Evolutionary conservation across 2,329 filamentous ascomycete genomes (phyloP).

Genomic region (Epichloe sibirici): DNA sequence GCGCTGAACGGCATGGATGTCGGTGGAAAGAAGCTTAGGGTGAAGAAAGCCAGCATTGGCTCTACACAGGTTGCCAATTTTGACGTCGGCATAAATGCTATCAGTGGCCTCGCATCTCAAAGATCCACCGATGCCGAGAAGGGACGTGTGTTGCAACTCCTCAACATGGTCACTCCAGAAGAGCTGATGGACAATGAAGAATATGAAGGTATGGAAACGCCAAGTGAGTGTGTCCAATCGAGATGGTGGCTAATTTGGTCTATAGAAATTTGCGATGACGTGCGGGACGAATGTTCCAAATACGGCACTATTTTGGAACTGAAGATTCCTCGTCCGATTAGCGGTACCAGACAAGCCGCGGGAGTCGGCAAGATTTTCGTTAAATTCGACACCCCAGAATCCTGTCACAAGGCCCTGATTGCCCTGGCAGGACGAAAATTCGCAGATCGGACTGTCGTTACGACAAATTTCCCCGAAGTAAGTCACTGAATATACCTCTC

Average conservation of each 20-base stretch:
- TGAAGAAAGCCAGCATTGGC: constrained; percentile 81
- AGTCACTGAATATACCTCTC: constrained; percentile 11
- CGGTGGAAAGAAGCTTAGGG: constrained; percentile 74
- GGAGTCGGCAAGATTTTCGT: constrained; percentile 97
- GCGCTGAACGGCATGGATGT: constrained; percentile 89
- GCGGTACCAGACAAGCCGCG: constrained; percentile 69
- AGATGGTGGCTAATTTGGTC: constrained; percentile 2
- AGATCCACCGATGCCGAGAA: constrained; percentile 67
- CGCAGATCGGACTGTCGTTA: constrained; percentile 88
- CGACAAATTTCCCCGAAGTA: constrained; percentile 92
- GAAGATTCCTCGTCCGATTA: constrained; percentile 81
- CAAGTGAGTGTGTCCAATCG: not conserved
- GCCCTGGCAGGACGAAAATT: constrained; percentile 94
- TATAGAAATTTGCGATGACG: constrained; percentile 89
- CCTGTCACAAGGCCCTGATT: constrained; percentile 72
- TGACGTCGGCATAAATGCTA: constrained; percentile 93
- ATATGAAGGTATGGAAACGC: constrained; percentile 61
- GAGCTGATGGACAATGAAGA: constrained; percentile 90
- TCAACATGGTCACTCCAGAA: constrained; percentile 98
- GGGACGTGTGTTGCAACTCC: constrained; percentile 74
- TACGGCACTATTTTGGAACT: constrained; percentile 77
- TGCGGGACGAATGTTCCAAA: constrained; percentile 85
- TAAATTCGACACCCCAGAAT: constrained; percentile 72
- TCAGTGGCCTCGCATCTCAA: constrained; percentile 93
- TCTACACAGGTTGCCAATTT: constrained; percentile 84